A percentile compares a stretch with the other conserved stretches of the same genome.
These are phyloP conservation scores for Epichloe glyceriae DNA, from an alignment of 2,329 filamentous ascomycete species.

Conservation along the genomic window DNA sequence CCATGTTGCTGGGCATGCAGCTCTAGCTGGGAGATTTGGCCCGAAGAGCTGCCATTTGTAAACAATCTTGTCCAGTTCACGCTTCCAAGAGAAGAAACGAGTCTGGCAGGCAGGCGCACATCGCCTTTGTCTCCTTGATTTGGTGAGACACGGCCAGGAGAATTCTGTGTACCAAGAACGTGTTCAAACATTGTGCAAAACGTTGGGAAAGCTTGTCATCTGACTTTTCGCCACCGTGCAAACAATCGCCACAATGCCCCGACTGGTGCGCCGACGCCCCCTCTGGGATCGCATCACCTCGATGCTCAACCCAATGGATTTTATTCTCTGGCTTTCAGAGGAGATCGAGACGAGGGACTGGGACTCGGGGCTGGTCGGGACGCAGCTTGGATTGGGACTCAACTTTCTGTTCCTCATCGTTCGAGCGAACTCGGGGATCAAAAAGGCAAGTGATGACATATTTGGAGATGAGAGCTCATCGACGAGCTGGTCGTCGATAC, in stretches of 20 bases:
- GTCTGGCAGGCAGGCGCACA: not conserved
- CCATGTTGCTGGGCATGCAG: not conserved
- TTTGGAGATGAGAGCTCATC: slow-evolving; percentile 58
- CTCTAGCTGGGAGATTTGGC: not conserved
- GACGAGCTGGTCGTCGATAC: slow-evolving; percentile 49
- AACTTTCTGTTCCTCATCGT: slow-evolving; percentile 76
- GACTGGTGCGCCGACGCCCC: slow-evolving; percentile 69
- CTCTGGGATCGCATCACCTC: slow-evolving; percentile 68
- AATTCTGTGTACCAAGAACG: not conserved
- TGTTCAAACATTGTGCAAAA: not conserved
- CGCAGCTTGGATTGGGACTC: slow-evolving; percentile 58
- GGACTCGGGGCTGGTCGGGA: slow-evolving; percentile 69
- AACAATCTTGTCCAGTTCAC: slow-evolving; percentile 10
- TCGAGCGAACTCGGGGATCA: slow-evolving; percentile 56
- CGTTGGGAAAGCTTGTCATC: not conserved
- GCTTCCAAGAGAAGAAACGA: not conserved
- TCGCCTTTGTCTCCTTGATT: not conserved
- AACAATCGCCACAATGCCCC: slow-evolving; percentile 41
- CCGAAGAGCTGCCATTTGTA: slow-evolving; percentile 8
- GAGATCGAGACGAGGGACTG: slow-evolving; percentile 86
- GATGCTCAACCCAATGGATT: slow-evolving; percentile 76
- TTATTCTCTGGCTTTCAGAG: slow-evolving; percentile 81
- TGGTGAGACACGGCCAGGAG: not conserved
- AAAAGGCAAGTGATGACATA: slow-evolving; percentile 58
- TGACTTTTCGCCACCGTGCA: not conserved